phyloP scores from a whole-genome alignment of 345 rosid species.

The Microcos paniculata region DNA sequence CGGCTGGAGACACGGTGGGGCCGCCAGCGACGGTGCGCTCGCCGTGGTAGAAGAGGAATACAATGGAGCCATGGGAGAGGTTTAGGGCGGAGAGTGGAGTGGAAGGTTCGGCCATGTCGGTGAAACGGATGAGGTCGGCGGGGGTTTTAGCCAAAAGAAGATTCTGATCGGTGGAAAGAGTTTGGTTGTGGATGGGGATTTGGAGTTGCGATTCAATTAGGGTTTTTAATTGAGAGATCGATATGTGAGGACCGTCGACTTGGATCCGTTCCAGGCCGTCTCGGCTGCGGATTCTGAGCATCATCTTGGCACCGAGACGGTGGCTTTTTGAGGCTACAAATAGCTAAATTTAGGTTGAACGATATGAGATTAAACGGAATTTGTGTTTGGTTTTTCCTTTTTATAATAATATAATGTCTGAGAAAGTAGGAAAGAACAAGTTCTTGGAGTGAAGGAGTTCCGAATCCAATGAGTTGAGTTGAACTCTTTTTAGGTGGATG shows the following conservation, averaged over 20 bases:
- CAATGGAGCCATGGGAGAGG: slow-evolving; percentile 72
- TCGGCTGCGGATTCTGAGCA: slow-evolving; percentile 88
- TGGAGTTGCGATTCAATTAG: slow-evolving; percentile 76
- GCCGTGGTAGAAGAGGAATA: slow-evolving; percentile 75
- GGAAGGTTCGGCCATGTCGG: slow-evolving; percentile 68
- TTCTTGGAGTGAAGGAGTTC: background rate
- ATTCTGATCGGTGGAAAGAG: slow-evolving; percentile 71
- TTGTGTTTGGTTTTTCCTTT: background rate
- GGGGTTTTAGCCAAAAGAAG: slow-evolving; percentile 73
- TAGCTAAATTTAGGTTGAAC: background rate
- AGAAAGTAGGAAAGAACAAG: slow-evolving; percentile 1
- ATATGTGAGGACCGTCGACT: slow-evolving; percentile 46
- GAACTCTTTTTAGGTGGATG: background rate
- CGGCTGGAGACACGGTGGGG: slow-evolving; percentile 66
- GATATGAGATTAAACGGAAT: background rate
- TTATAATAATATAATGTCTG: background rate
- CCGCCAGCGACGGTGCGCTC: slow-evolving; percentile 67
- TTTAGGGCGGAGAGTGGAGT: slow-evolving; percentile 56
- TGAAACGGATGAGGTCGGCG: slow-evolving; percentile 45
- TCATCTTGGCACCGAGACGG: slow-evolving; percentile 36
- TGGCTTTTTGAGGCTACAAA: background rate
- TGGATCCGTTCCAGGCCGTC: slow-evolving; percentile 91
- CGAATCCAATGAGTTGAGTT: background rate
- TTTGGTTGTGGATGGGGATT: slow-evolving; percentile 70
- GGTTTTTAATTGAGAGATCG: slow-evolving; percentile 68